phyloP scores from a whole-genome alignment of 2,329 filamentous ascomycete species.

The Didymellaceae sp. region DNA sequence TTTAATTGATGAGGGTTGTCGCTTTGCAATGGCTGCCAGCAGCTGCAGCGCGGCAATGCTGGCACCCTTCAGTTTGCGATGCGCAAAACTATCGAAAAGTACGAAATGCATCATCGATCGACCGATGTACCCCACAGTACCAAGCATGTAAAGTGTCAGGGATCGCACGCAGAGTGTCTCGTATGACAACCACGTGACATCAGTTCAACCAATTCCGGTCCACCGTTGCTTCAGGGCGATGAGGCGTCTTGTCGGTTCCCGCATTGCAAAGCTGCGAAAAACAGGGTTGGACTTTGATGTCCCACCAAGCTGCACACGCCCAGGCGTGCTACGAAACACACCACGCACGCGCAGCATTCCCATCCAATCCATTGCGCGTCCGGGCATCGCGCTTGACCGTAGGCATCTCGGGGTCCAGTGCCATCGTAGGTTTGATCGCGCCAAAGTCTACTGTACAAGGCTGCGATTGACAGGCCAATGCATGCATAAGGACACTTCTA shows the following conservation, averaged over 20 bases:
- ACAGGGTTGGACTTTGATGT: conserved; percentile 7
- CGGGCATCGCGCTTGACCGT: background rate
- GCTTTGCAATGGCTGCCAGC: background rate
- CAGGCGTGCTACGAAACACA: background rate
- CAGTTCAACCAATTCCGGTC: conserved; percentile 11
- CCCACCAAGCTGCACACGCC: background rate
- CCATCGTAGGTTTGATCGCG: background rate
- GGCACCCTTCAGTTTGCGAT: conserved; percentile 1
- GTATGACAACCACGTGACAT: conserved; percentile 19
- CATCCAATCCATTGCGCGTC: background rate
- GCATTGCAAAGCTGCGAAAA: conserved; percentile 15
- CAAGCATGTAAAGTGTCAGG: conserved; percentile 12
- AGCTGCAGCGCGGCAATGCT: background rate
- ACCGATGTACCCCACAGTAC: conserved; percentile 18
- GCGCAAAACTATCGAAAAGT: conserved; percentile 11
- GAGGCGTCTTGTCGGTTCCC: conserved; percentile 2
- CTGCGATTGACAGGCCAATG: background rate
- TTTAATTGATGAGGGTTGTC: background rate
- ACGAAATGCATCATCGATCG: conserved; percentile 18
- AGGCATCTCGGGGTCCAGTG: background rate
- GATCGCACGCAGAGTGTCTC: conserved; percentile 13
- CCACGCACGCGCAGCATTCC: conserved; percentile 2
- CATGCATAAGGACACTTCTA: background rate
- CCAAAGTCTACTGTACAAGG: background rate
- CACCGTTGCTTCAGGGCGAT: conserved; percentile 2